phyloP scores from a whole-genome alignment of 768 basidiomycete species.

The Leccinellum luteum region DNA sequence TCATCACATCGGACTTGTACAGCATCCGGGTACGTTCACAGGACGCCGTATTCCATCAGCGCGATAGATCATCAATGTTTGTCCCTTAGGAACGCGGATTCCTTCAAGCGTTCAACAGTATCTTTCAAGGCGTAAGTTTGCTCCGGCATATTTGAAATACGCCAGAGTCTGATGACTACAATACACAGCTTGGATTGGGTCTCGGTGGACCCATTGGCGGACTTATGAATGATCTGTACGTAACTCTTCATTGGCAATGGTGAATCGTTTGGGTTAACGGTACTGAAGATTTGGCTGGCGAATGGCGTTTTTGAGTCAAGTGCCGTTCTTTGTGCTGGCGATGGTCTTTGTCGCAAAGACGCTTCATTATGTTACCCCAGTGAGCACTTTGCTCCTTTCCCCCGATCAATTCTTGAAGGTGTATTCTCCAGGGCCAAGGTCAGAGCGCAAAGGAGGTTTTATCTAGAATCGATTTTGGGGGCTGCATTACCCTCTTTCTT shows the following conservation, averaged over 20 bases:
- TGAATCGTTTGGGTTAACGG: constrained; percentile 30
- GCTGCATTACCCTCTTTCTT: constrained; percentile 57
- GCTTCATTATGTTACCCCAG: constrained; percentile 64
- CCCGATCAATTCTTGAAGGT: background rate
- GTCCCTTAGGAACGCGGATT: constrained; percentile 10
- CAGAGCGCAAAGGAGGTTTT: constrained; percentile 63
- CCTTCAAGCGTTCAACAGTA: constrained; percentile 44
- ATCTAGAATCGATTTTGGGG: constrained; percentile 79
- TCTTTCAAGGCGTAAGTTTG: constrained; percentile 15
- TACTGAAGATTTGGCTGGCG: constrained; percentile 45
- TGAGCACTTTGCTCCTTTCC: constrained; percentile 27
- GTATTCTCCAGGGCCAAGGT: constrained; percentile 52
- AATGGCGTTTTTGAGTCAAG: constrained; percentile 70
- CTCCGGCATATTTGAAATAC: background rate
- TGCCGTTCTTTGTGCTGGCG: constrained; percentile 56
- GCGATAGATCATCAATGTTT: too few species aligned
- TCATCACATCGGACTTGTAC: constrained; percentile 23
- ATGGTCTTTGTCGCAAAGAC: constrained; percentile 50
- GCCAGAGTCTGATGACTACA: background rate
- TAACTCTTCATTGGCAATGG: background rate
- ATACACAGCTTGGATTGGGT: constrained; percentile 21
- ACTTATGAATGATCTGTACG: constrained; percentile 20
- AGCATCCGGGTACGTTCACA: constrained; percentile 11
- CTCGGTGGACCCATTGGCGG: constrained; percentile 25
- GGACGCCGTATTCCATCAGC: background rate